These are phyloP conservation scores for Dillenia turbinata DNA, from an alignment of 164 flowering plant genomes.

Conservation along the genomic window DNA sequence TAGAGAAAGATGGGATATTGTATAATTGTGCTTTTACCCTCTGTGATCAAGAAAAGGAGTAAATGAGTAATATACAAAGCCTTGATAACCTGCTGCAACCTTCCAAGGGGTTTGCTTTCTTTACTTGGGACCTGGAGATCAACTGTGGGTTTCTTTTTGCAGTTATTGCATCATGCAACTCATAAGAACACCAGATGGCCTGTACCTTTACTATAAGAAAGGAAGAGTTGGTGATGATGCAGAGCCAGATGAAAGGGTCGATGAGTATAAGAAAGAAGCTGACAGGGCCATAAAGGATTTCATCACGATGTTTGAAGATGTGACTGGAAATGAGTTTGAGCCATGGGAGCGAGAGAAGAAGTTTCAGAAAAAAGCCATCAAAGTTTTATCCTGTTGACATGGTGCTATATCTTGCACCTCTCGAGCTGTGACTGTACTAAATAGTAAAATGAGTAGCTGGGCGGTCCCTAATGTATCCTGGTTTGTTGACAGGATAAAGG, in stretches of 20 bases:
- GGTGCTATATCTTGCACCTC: conserved; percentile 23
- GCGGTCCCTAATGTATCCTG: background rate
- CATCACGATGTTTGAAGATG: conserved; percentile 53
- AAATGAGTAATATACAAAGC: conserved; percentile 40
- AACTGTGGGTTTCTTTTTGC: conserved; percentile 6
- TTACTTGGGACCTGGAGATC: too few relatives aligned
- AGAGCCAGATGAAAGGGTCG: conserved; percentile 60
- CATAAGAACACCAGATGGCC: conserved; percentile 48
- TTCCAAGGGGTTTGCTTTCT: background rate
- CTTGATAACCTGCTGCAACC: background rate
- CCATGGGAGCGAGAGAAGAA: conserved; percentile 88
- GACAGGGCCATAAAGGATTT: conserved; percentile 56
- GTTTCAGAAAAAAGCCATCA: conserved; percentile 41
- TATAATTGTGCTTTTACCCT: conserved; percentile 69
- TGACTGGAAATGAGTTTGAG: conserved; percentile 75
- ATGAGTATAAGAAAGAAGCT: conserved; percentile 40
- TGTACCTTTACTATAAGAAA: conserved; percentile 67
- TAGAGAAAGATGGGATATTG: conserved; percentile 77
- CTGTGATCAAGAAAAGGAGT: conserved; percentile 49
- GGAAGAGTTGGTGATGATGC: conserved; percentile 62
- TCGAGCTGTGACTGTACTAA: too few relatives aligned
- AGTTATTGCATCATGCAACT: conserved; percentile 72
- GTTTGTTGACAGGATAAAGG: conserved; percentile 59
- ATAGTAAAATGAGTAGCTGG: background rate
- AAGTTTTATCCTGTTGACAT: conserved; percentile 72